These are phyloP conservation scores for Drechslera avenae DNA, from an alignment of 2,329 filamentous ascomycete genomes.

Conservation along the genomic window DNA sequence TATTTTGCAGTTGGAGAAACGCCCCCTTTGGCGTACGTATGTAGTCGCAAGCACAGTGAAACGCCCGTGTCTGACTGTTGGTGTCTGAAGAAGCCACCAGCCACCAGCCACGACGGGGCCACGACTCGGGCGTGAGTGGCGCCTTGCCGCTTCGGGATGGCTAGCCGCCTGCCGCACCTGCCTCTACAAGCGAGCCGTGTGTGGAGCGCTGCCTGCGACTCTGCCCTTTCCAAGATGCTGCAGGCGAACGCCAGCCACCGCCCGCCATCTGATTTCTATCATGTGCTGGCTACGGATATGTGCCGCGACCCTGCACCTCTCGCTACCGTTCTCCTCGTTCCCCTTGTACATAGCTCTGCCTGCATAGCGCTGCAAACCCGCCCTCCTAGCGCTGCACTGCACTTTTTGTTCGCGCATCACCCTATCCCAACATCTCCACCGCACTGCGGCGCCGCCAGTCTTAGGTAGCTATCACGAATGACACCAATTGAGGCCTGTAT, in stretches of 20 bases:
- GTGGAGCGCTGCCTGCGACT: constrained; percentile 5
- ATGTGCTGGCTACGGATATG: constrained; percentile 30
- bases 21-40: too few species aligned
- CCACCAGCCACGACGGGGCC: too few species aligned
- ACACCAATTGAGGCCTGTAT: constrained; percentile 17
- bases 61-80: constrained; percentile 10
- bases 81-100: constrained; percentile 3
- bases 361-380: constrained; percentile 10
- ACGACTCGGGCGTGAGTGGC: neutral
- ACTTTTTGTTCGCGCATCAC: constrained; percentile 11
- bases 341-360: constrained; percentile 29
- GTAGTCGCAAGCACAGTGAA: constrained; percentile 3
- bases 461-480: constrained; percentile 32
- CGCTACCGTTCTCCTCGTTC: constrained; percentile 9
- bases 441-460: constrained; percentile 10
- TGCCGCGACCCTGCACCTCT: constrained; percentile 11
- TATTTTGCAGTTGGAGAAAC: too few species aligned
- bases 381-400: constrained; percentile 12
- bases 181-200: neutral
- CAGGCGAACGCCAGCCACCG: constrained; percentile 14
- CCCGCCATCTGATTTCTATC: constrained; percentile 21
- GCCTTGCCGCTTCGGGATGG: constrained; percentile 6
- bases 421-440: constrained; percentile 13
- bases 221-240: constrained; percentile 1
- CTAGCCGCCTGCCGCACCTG: constrained; percentile 6